phyloP scores from a whole-genome alignment of 768 basidiomycete genomes.

The Tylopilus cervinicoccineus region DNA sequence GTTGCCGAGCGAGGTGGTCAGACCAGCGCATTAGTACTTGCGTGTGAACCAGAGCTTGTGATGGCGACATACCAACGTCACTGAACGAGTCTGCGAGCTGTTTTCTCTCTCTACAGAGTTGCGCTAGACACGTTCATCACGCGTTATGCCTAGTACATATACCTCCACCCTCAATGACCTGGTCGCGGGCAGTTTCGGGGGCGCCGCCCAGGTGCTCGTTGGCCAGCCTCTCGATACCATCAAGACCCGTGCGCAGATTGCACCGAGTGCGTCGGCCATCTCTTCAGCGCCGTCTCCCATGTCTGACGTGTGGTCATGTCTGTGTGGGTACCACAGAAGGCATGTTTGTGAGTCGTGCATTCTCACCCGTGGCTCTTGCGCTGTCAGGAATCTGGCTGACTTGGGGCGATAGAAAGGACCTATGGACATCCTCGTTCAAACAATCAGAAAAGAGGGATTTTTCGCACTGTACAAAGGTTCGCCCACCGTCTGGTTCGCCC shows the following conservation, averaged over 20 bases:
- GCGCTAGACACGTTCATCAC: not conserved
- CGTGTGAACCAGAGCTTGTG: not conserved
- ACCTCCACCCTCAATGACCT: conserved; percentile 75
- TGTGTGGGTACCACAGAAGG: conserved; percentile 45
- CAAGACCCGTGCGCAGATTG: conserved; percentile 86
- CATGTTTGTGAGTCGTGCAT: conserved; percentile 78
- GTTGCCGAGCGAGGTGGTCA: no score
- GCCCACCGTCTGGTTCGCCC: conserved; percentile 1
- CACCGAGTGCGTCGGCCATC: conserved; percentile 58
- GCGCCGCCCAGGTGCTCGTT: conserved; percentile 94
- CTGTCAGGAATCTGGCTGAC: not conserved
- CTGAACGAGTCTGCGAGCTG: not conserved
- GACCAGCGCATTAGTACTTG: no score
- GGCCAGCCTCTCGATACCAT: conserved; percentile 89
- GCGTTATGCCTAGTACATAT: conserved; percentile 23
- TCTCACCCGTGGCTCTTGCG: not conserved
- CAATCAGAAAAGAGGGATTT: conserved; percentile 81
- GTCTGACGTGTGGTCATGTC: conserved; percentile 2
- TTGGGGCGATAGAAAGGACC: conserved; percentile 70
- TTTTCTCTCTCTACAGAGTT: not conserved
- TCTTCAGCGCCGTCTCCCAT: not conserved
- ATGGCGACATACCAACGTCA: not conserved
- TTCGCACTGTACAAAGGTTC: conserved; percentile 93
- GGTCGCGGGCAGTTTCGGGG: conserved; percentile 83
- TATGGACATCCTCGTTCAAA: conserved; percentile 83